A percentile compares a stretch with the other conserved stretches of the same genome.
phyloP scores from a whole-genome alignment of 805 yeast species.

The Ogataea paraovalis region DNA sequence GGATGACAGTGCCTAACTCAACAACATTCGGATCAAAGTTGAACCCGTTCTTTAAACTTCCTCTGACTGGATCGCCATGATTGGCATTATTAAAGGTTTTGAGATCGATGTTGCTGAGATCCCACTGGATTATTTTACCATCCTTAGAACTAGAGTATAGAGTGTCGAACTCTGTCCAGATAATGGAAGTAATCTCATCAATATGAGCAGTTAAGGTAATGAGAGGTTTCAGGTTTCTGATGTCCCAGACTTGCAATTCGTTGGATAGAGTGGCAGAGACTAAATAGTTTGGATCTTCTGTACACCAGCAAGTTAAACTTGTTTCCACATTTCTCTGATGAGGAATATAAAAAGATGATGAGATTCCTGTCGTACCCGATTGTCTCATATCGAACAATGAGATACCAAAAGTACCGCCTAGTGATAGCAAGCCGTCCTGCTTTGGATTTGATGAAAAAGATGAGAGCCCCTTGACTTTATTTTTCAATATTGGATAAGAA shows the following conservation, averaged over 20 bases:
- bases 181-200: constrained; percentile 50
- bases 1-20: constrained; percentile 58
- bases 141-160: constrained; percentile 59
- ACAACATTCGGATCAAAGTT: constrained; percentile 17
- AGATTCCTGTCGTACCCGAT: constrained; percentile 25
- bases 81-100: background rate
- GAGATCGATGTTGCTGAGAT: constrained; percentile 28
- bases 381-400: constrained; percentile 69
- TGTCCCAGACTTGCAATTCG: constrained; percentile 69
- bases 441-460: constrained; percentile 47
- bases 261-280: constrained; percentile 59
- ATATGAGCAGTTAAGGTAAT: constrained; percentile 53
- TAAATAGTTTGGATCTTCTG: constrained; percentile 52
- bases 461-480: constrained; percentile 46
- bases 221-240: constrained; percentile 52
- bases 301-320: constrained; percentile 58
- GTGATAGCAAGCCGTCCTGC: constrained; percentile 51
- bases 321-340: constrained; percentile 30
- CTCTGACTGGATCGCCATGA: constrained; percentile 17
- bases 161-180: constrained; percentile 45
- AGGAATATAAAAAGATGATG: constrained; percentile 42
- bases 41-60: constrained; percentile 46
- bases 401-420: constrained; percentile 70
- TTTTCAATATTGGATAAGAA: constrained; percentile 53
- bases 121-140: constrained; percentile 70